Percentiles rank a stretch among this genome's conserved stretches.
phyloP scores from a whole-genome alignment of 2,329 filamentous ascomycete species.

The Venturia effusa region DNA sequence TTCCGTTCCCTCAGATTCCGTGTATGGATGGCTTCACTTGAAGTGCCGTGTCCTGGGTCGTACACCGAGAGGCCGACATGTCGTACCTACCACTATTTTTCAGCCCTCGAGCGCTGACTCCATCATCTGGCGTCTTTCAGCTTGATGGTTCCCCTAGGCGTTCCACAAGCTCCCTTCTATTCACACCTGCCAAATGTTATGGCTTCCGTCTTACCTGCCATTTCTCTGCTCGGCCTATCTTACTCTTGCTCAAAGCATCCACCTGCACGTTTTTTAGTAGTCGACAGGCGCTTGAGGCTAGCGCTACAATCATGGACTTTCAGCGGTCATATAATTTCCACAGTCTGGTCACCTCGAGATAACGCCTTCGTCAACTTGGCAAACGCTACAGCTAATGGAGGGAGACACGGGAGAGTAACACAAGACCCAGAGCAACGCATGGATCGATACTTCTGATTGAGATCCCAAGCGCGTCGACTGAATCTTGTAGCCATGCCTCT shows the following conservation, averaged over 20 bases:
- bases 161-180: not conserved
- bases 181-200: too few species aligned
- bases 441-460: not conserved
- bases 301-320: not conserved
- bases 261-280: not conserved
- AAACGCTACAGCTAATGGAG: not conserved
- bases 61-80: not conserved
- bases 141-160: not conserved
- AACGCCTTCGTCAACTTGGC: not conserved
- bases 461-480: too few species aligned
- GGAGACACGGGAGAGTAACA: not conserved
- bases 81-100: not conserved
- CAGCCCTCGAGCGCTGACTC: not conserved
- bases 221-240: not conserved
- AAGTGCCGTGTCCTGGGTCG: not conserved
- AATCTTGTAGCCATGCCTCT: too few species aligned
- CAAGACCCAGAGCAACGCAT: not conserved
- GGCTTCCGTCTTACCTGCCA: too few species aligned
- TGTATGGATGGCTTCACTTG: not conserved
- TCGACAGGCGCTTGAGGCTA: not conserved
- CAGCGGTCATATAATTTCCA: not conserved
- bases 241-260: not conserved
- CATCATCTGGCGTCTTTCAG: not conserved
- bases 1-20: not conserved
- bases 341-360: not conserved